Evolutionary conservation across 225 moss, liverwort and hornwort genomes (phyloP).

Genomic region (Climacium dendroides): DNA sequence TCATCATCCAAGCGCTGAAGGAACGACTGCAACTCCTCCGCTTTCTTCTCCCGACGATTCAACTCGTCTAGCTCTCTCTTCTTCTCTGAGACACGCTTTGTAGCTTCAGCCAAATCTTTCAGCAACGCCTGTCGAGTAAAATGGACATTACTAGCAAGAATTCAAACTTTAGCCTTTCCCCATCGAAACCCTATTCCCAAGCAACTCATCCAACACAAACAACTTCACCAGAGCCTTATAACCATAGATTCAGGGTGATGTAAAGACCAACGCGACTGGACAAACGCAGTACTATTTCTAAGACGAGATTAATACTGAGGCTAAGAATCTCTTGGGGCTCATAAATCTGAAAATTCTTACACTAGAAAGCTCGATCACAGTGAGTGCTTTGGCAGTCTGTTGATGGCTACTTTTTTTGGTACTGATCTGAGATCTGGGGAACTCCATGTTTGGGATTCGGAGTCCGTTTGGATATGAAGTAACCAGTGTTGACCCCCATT

Average conservation of each 20-base stretch:
- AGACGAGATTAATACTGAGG: background rate
- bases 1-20: constrained; percentile 48
- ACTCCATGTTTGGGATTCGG: background rate
- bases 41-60: constrained; percentile 43
- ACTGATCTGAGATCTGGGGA: background rate
- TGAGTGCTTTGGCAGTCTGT: too few relatives aligned
- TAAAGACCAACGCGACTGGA: background rate
- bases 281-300: too few relatives aligned
- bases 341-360: background rate
- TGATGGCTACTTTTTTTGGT: background rate
- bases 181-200: background rate
- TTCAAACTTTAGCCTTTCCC: background rate
- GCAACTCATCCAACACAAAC: background rate
- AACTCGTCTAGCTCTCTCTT: constrained; percentile 59
- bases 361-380: background rate
- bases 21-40: constrained; percentile 27
- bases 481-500: background rate
- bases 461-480: background rate
- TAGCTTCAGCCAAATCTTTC: constrained; percentile 61
- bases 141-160: background rate
- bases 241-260: background rate
- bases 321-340: background rate
- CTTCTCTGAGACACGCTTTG: constrained; percentile 60
- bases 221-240: background rate
- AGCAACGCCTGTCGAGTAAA: constrained; percentile 34